phyloP scores from a whole-genome alignment of 306 rosid genomes.

The Trifolium repens region DNA sequence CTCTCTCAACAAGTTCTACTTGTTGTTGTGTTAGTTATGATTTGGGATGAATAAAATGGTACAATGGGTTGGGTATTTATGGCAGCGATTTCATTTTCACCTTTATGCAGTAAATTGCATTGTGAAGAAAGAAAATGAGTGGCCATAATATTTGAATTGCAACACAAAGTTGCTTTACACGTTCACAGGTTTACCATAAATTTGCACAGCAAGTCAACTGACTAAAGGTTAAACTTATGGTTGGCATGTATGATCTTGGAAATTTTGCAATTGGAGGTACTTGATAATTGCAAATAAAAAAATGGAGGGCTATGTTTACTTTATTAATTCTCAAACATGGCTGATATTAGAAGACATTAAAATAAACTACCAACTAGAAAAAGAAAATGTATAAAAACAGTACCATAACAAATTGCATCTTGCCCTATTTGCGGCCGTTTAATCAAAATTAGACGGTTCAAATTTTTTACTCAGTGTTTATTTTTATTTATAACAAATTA shows the following conservation, averaged over 20 bases:
- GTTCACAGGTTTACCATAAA: neutral
- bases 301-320: neutral
- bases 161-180: neutral
- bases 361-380: neutral
- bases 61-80: too few species aligned
- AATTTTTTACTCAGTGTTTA: too few species aligned
- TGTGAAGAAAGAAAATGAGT: too few species aligned
- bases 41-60: too few species aligned
- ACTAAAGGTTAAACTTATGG: constrained; percentile 2
- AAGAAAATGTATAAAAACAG: neutral
- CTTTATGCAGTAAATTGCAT: too few species aligned
- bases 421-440: neutral
- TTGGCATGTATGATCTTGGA: neutral
- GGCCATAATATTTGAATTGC: neutral
- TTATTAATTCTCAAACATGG: neutral
- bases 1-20: too few species aligned
- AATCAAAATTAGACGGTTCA: too few species aligned
- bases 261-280: neutral
- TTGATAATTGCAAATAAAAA: constrained; percentile 1
- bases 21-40: too few species aligned
- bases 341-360: neutral
- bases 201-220: neutral
- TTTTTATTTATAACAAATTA: too few species aligned
- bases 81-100: too few species aligned
- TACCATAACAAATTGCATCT: neutral